phyloP scores from a whole-genome alignment of 2,329 filamentous ascomycete genomes.

The Cryphonectria japonica region DNA sequence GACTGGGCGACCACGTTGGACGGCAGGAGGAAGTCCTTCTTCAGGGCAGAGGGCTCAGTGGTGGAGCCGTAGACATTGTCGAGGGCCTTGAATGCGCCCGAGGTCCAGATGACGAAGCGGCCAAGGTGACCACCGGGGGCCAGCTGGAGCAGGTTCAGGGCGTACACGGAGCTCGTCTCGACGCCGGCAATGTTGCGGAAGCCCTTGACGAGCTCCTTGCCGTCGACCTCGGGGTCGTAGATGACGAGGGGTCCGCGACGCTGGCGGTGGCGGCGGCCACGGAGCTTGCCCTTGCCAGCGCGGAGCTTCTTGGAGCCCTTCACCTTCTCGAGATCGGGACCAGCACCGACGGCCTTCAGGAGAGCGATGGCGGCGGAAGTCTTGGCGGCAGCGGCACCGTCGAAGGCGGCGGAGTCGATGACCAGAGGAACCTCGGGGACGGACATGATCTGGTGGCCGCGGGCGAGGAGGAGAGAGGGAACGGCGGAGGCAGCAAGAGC shows the following conservation, averaged over 20 bases:
- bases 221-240: conserved; percentile 94
- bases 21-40: conserved; percentile 99
- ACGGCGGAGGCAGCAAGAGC: conserved; percentile 96
- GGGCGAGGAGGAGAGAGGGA: conserved; percentile 91
- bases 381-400: conserved; percentile 78
- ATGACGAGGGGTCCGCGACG: conserved; percentile 97
- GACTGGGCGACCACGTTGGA: conserved; percentile 91
- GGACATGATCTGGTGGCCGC: conserved; percentile 91
- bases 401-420: conserved; percentile 87
- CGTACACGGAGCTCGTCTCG: conserved; percentile 91
- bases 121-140: conserved; percentile 98
- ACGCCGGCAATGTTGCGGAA: conserved; percentile 99
- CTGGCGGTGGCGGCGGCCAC: conserved; percentile 95
- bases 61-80: conserved; percentile 97
- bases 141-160: conserved; percentile 98
- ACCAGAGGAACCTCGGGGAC: conserved; percentile 98
- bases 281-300: conserved; percentile 98
- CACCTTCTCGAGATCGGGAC: conserved; percentile 91
- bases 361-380: conserved; percentile 85
- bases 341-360: conserved; percentile 88
- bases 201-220: conserved; percentile 88
- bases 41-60: conserved; percentile 84
- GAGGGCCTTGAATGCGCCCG: conserved; percentile 92
- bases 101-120: conserved; percentile 99
- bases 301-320: conserved; percentile 95